These are phyloP conservation scores for Tuber calosporum DNA, from an alignment of 495 filamentous ascomycete genomes.

Conservation along the genomic window DNA sequence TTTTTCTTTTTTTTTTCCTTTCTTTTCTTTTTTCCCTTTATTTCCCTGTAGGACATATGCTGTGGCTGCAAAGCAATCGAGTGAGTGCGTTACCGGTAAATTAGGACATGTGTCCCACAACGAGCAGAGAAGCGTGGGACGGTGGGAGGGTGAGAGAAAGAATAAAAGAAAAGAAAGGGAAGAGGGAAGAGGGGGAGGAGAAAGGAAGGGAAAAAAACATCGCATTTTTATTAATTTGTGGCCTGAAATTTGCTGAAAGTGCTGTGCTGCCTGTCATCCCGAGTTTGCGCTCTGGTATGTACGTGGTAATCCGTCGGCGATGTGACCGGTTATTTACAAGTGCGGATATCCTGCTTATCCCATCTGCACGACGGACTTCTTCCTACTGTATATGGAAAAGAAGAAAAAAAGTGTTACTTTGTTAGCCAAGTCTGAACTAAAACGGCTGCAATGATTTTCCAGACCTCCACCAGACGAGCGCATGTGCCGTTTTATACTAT, in stretches of 20 bases:
- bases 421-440: neutral
- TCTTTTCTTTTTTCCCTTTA: neutral
- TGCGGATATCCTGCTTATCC: constrained; percentile 6
- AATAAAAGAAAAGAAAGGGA: neutral
- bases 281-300: constrained; percentile 1
- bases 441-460: neutral
- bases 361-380: neutral
- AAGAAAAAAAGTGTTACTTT: neutral
- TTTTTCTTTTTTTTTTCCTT: neutral
- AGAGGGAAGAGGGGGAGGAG: neutral
- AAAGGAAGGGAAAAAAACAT: neutral
- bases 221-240: neutral
- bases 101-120: neutral
- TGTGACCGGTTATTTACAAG: constrained; percentile 5
- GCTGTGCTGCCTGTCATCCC: neutral
- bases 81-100: neutral
- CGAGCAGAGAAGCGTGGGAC: neutral
- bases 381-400: neutral
- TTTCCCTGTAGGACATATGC: neutral
- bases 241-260: neutral
- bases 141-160: neutral
- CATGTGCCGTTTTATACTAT: neutral
- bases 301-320: constrained; percentile 3
- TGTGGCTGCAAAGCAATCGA: neutral
- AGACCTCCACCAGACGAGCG: neutral